These are phyloP conservation scores for Aspergillus costaricaensis DNA, from an alignment of 2,329 filamentous ascomycete genomes.

Conservation along the genomic window DNA sequence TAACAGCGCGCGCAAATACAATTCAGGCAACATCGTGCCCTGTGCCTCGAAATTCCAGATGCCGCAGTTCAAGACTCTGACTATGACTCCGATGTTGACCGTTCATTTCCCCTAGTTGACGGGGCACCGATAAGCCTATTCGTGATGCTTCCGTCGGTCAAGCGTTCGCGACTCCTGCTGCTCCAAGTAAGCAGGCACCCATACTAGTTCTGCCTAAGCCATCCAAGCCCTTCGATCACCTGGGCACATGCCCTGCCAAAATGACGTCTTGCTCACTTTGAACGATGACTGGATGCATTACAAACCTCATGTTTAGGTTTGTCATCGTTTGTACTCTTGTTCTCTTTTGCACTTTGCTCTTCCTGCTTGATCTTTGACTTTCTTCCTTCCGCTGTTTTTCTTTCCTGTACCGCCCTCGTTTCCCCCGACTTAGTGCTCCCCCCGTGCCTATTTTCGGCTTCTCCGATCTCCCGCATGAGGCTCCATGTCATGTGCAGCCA, in stretches of 20 bases:
- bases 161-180: constrained; percentile 1
- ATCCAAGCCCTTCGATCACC: constrained; percentile 5
- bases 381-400: background rate
- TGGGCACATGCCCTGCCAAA: constrained; percentile 6
- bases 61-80: constrained; percentile 1
- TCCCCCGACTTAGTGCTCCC: too few relatives aligned
- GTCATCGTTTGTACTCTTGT: background rate
- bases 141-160: constrained; percentile 6
- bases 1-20: background rate
- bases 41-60: constrained; percentile 4
- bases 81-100: constrained; percentile 6
- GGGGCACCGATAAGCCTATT: background rate
- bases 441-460: background rate
- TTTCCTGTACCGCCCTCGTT: background rate
- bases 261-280: constrained; percentile 2
- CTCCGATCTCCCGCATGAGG: constrained; percentile 4
- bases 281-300: background rate
- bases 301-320: background rate
- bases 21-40: constrained; percentile 7
- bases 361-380: background rate
- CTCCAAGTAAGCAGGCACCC: constrained; percentile 8
- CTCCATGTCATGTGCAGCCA: background rate
- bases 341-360: background rate
- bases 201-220: constrained; percentile 12
- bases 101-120: constrained; percentile 1